Percentiles rank a stretch among this genome's conserved stretches.
These are phyloP conservation scores for Tieghemiomyces parasiticus DNA, from an alignment of 192 early-diverging fungal genomes.

Conservation along the genomic window DNA sequence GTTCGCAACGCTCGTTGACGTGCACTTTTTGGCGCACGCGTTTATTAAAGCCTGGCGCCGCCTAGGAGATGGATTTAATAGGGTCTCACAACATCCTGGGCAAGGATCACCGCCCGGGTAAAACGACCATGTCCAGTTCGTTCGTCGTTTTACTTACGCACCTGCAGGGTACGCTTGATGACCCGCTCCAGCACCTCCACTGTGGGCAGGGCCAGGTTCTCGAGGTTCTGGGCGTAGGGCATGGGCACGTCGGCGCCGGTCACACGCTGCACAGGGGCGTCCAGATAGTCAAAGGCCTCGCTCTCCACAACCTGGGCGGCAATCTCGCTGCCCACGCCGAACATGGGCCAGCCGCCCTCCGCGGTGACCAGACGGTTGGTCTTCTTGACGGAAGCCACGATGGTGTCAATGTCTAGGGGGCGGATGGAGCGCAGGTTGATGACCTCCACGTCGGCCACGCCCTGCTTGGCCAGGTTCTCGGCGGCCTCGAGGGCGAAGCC, in stretches of 20 bases:
- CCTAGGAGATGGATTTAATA: no score
- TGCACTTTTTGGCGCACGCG: no score
- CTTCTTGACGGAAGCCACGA: conserved; percentile 91
- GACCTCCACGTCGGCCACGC: conserved; percentile 64
- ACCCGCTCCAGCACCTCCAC: conserved; percentile 69
- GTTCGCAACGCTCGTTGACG: no score
- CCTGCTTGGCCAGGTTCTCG: conserved; percentile 65
- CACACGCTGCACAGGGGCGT: conserved; percentile 84
- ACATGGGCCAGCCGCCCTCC: conserved; percentile 90
- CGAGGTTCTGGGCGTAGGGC: conserved; percentile 92
- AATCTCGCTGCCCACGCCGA: conserved; percentile 90
- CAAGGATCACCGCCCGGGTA: no score
- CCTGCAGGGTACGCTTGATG: conserved; percentile 46
- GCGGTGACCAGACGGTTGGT: conserved; percentile 94
- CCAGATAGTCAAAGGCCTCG: conserved; percentile 90
- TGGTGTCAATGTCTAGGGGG: conserved; percentile 82
- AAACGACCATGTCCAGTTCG: no score
- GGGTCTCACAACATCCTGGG: no score
- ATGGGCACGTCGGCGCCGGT: conserved; percentile 97
- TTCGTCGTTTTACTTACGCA: no score
- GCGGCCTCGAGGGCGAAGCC: conserved; percentile 79
- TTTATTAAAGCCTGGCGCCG: no score
- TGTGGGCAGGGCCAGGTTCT: conserved; percentile 73
- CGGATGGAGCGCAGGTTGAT: conserved; percentile 98
- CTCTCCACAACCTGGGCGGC: conserved; percentile 94